Percentiles rank a stretch among this genome's conserved stretches.
Evolutionary conservation across 2,329 filamentous ascomycete genomes (phyloP).

Genomic region (Ramularia collo-cygni): DNA sequence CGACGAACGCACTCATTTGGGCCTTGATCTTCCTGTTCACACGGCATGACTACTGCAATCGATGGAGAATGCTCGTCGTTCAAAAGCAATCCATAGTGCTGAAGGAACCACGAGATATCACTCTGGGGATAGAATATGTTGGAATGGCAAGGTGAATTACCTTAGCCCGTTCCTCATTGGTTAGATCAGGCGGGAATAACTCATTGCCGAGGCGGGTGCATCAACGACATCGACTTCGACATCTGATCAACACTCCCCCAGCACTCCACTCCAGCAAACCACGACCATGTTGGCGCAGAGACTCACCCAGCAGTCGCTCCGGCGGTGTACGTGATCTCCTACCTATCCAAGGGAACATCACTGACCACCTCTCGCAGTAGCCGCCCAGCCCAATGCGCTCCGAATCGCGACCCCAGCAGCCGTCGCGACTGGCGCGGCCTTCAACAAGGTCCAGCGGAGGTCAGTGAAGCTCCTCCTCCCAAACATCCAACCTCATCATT

Average conservation of each 20-base stretch:
- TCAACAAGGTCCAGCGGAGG: conserved; percentile 40
- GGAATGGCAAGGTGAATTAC: too few relatives aligned
- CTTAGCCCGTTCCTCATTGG: too few relatives aligned
- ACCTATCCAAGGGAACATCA: not conserved
- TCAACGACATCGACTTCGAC: conserved; percentile 22
- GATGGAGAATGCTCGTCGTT: too few relatives aligned
- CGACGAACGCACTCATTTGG: too few relatives aligned
- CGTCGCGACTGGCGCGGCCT: conserved; percentile 34
- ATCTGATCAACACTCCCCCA: conserved; percentile 1
- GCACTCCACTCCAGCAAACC: conserved; percentile 11
- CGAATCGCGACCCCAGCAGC: conserved; percentile 40
- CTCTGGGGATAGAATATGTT: too few relatives aligned
- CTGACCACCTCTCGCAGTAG: conserved; percentile 29
- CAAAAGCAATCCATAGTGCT: too few relatives aligned
- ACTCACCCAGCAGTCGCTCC: conserved; percentile 38
- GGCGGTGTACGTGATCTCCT: conserved; percentile 18
- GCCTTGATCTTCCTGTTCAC: too few relatives aligned
- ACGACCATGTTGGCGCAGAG: conserved; percentile 40
- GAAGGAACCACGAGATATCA: too few relatives aligned
- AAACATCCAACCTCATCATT: not conserved
- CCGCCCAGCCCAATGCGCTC: conserved; percentile 41
- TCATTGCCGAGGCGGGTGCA: conserved; percentile 12
- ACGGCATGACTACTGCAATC: too few relatives aligned
- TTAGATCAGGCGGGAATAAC: too few relatives aligned
- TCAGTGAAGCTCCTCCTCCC: conserved; percentile 19